Conservation (phyloP, 305 asterid genomes). For the Rubia peregrina region DNA sequence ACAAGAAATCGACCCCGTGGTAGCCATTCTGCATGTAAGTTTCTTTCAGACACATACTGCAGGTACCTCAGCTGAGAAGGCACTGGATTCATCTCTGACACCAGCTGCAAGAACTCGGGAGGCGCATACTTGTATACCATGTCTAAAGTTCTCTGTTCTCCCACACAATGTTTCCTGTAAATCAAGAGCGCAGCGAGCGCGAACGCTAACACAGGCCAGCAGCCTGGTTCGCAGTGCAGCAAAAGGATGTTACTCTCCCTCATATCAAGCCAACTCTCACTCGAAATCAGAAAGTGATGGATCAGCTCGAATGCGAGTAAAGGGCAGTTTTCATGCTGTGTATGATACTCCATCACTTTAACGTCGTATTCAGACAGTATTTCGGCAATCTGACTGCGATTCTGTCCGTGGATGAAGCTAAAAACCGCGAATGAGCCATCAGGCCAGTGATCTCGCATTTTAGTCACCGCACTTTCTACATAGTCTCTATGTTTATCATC, state of each 20-base stretch:
- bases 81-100: conserved; percentile 50
- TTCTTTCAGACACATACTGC: conserved; percentile 60
- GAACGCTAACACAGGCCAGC: conserved; percentile 47
- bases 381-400: conserved; percentile 24
- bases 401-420: conserved; percentile 44
- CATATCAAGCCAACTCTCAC: conserved; percentile 46
- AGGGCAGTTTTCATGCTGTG: conserved; percentile 38
- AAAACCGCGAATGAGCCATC: conserved; percentile 56
- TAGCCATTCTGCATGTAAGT: conserved; percentile 47
- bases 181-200: conserved; percentile 50
- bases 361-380: conserved; percentile 34
- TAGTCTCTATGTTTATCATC: conserved; percentile 36
- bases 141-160: conserved; percentile 53
- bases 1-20: conserved; percentile 47
- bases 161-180: conserved; percentile 36
- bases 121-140: conserved; percentile 56
- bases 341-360: conserved; percentile 46
- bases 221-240: conserved; percentile 52
- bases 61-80: conserved; percentile 75
- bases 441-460: conserved; percentile 43
- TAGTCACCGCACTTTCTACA: conserved; percentile 33
- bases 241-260: conserved; percentile 52
- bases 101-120: conserved; percentile 32
- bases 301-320: conserved; percentile 51
- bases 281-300: conserved; percentile 49